phyloP scores from a whole-genome alignment of 2,329 filamentous ascomycete species.

The Cercospora brassicicola region DNA sequence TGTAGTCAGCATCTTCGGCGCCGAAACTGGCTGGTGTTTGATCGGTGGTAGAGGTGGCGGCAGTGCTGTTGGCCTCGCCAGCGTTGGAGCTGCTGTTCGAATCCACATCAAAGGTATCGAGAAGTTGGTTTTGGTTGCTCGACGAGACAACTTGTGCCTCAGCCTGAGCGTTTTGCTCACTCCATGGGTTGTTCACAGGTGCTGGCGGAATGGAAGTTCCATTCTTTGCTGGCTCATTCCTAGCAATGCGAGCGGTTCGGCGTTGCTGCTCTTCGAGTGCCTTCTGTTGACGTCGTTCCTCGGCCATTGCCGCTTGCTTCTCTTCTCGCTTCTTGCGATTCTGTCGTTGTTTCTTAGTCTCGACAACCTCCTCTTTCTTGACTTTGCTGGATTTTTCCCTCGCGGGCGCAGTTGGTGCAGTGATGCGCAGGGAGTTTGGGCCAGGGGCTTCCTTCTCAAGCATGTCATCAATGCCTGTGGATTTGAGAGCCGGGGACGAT shows the following conservation, averaged over 20 bases:
- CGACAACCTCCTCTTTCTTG: constrained; percentile 59
- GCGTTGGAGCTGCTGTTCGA: constrained; percentile 45
- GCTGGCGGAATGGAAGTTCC: constrained; percentile 57
- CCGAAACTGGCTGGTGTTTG: constrained; percentile 42
- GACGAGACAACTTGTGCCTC: constrained; percentile 13
- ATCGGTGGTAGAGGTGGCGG: constrained; percentile 44
- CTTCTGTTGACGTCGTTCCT: constrained; percentile 76
- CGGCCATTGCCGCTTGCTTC: constrained; percentile 71
- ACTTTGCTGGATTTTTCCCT: constrained; percentile 59
- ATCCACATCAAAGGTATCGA: constrained; percentile 53
- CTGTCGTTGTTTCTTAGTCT: constrained; percentile 95
- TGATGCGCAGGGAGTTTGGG: constrained; percentile 76
- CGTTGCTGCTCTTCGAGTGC: constrained; percentile 77
- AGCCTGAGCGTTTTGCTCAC: constrained; percentile 34
- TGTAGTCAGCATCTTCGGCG: constrained; percentile 63
- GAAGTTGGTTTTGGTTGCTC: constrained; percentile 37
- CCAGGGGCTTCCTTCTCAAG: constrained; percentile 69
- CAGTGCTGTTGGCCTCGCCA: constrained; percentile 39
- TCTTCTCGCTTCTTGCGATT: constrained; percentile 86
- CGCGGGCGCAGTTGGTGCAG: constrained; percentile 60
- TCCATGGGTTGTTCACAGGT: constrained; percentile 56
- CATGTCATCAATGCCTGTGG: constrained; percentile 84
- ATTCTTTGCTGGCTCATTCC: constrained; percentile 80
- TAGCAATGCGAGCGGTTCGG: constrained; percentile 74
- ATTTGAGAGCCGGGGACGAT: constrained; percentile 62